phyloP scores from a whole-genome alignment of 1,284 basidiomycete species.

The Puccinia triticina region DNA sequence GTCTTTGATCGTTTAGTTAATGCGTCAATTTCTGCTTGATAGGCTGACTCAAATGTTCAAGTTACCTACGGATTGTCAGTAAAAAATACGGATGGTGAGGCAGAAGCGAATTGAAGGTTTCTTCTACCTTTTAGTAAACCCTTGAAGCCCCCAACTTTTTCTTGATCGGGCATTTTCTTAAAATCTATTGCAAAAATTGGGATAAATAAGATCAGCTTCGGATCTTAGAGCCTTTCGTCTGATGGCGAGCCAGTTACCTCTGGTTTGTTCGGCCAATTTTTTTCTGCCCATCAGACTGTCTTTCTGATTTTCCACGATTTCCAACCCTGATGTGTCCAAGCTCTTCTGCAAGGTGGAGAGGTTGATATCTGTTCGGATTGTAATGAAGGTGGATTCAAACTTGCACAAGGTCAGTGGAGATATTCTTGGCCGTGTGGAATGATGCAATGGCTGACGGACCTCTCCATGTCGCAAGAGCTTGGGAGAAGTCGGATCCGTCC shows the following conservation, averaged over 20 bases:
- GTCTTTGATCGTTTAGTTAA: slow-evolving; percentile 87
- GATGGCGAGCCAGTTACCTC: slow-evolving; percentile 68
- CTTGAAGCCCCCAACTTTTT: slow-evolving; percentile 83
- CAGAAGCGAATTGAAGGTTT: not conserved
- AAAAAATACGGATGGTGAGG: not conserved
- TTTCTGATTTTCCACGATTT: slow-evolving; percentile 96
- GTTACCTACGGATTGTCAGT: slow-evolving; percentile 8
- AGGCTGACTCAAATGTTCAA: slow-evolving; percentile 66
- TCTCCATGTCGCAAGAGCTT: slow-evolving; percentile 44
- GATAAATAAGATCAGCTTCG: not conserved
- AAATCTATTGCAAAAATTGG: slow-evolving; percentile 69
- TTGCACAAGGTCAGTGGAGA: not conserved
- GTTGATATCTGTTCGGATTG: slow-evolving; percentile 70
- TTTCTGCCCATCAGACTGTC: slow-evolving; percentile 91
- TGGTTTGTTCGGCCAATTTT: slow-evolving; percentile 85
- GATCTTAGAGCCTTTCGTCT: too few species aligned
- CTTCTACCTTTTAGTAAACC: slow-evolving; percentile 75
- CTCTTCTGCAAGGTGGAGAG: slow-evolving; percentile 87
- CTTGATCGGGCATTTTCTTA: slow-evolving; percentile 82
- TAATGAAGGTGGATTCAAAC: not conserved
- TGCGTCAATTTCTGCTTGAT: slow-evolving; percentile 93
- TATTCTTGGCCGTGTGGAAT: not conserved
- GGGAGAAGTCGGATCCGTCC: slow-evolving; percentile 43
- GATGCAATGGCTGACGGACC: not conserved
- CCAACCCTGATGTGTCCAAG: slow-evolving; percentile 83